phyloP scores from a whole-genome alignment of 495 filamentous ascomycete species.

The Penicillium samsonianum region DNA sequence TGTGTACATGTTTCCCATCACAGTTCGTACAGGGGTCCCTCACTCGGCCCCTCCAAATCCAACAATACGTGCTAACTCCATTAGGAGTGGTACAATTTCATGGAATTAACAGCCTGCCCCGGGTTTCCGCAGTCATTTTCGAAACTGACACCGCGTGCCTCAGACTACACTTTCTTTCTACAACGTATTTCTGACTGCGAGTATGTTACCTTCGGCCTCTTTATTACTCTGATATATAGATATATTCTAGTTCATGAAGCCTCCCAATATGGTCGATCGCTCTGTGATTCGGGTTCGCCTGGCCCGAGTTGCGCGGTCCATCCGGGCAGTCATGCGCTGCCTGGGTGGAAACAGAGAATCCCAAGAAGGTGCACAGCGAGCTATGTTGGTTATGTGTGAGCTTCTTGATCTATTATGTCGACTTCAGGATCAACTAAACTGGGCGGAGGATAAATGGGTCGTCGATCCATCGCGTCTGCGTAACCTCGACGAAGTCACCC shows the following conservation, averaged over 20 bases:
- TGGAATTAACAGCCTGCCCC: not conserved
- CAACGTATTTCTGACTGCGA: not conserved
- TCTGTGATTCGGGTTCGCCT: conserved; percentile 20
- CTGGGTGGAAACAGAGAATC: conserved; percentile 22
- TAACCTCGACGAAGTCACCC: conserved; percentile 25
- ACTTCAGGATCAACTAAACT: conserved; percentile 30
- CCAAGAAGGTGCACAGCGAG: conserved; percentile 23
- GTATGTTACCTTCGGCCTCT: not conserved
- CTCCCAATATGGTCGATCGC: conserved; percentile 23
- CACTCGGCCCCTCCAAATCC: not conserved
- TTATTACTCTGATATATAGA: not conserved
- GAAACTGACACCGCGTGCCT: not conserved
- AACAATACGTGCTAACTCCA: not conserved
- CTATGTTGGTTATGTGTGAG: conserved; percentile 24
- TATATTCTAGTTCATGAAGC: not conserved
- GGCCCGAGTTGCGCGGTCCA: conserved; percentile 14
- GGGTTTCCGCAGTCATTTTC: not conserved
- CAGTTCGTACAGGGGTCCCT: not conserved
- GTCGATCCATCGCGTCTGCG: conserved; percentile 23
- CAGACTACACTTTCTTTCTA: not conserved
- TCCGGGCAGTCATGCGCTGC: conserved; percentile 26
- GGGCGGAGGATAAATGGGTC: conserved; percentile 32
- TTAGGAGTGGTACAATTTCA: not conserved
- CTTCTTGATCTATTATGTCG: conserved; percentile 27
- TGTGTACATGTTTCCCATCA: not conserved